A percentile compares a stretch with the other conserved stretches of the same genome.
phyloP scores from a whole-genome alignment of 176 grass and related monocot species.

The Triticum monococcum region DNA sequence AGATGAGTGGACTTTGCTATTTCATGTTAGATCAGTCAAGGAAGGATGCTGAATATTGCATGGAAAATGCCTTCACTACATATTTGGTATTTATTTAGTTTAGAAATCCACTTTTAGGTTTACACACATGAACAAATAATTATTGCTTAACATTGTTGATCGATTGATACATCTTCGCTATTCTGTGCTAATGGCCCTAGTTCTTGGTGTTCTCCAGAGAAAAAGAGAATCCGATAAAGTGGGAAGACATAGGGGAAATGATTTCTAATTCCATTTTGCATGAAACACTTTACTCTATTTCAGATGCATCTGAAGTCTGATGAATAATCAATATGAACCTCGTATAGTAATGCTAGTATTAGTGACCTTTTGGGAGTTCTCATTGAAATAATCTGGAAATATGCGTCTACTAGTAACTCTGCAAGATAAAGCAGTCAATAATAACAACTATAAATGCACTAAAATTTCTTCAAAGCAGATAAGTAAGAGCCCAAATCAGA shows the following conservation, averaged over 20 bases:
- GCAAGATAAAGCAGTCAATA: neutral
- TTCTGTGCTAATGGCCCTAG: neutral
- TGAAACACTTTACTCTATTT: constrained; percentile 14
- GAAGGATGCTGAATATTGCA: constrained; percentile 94
- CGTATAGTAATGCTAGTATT: too few species aligned
- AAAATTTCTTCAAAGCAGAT: constrained; percentile 3
- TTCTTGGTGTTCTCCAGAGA: neutral
- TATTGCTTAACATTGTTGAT: constrained; percentile 8
- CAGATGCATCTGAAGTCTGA: neutral
- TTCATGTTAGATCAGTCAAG: constrained; percentile 99
- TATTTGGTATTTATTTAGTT: constrained; percentile 76
- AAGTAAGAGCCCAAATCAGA: neutral
- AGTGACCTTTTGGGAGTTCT: too few species aligned
- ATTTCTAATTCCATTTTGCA: neutral
- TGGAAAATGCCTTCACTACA: constrained; percentile 91
- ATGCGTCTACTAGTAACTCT: neutral
- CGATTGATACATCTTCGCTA: neutral
- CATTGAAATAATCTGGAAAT: neutral
- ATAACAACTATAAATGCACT: neutral
- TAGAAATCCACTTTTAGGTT: constrained; percentile 25
- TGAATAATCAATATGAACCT: too few species aligned
- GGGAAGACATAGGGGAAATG: neutral
- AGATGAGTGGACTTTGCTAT: constrained; percentile 92
- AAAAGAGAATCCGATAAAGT: neutral
- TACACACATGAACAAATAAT: constrained; percentile 1